A percentile compares a stretch with the other conserved stretches of the same genome.
These are phyloP conservation scores for Aspergillus sp. DNA, from an alignment of 2,329 filamentous ascomycete species.

Conservation along the genomic window DNA sequence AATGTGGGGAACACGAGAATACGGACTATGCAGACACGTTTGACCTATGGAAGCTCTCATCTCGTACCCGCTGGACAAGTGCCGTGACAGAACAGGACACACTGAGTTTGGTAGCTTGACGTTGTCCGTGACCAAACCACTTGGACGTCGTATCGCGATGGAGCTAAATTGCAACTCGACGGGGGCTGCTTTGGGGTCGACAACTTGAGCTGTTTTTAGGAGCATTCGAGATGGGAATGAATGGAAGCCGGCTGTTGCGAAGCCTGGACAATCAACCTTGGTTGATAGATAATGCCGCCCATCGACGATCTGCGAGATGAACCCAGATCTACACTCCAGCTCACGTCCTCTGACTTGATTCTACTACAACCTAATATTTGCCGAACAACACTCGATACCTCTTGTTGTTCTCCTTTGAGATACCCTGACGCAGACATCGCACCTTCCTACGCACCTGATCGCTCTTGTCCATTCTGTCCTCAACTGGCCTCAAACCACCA, in stretches of 20 bases:
- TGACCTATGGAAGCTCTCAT: background rate
- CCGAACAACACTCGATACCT: background rate
- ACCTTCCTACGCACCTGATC: background rate
- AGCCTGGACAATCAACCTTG: background rate
- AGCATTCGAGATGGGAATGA: background rate
- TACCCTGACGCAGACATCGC: background rate
- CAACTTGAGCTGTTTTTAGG: background rate
- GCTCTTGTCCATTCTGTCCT: background rate
- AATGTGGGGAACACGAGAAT: background rate
- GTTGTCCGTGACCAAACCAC: background rate
- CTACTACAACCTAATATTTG: background rate
- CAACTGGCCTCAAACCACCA: background rate
- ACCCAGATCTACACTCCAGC: background rate
- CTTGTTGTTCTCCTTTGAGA: background rate
- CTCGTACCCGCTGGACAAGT: background rate
- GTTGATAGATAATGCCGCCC: slow-evolving; percentile 1
- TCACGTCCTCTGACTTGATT: background rate
- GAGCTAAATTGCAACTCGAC: background rate
- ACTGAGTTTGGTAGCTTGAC: background rate
- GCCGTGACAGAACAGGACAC: background rate
- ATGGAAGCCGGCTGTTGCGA: background rate
- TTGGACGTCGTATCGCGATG: background rate
- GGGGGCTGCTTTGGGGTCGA: background rate
- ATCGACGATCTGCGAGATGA: background rate
- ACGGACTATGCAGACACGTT: background rate